These are phyloP conservation scores for Phytophthora palmivora DNA, from an alignment of 352 stramenopile species.

Conservation along the genomic window DNA sequence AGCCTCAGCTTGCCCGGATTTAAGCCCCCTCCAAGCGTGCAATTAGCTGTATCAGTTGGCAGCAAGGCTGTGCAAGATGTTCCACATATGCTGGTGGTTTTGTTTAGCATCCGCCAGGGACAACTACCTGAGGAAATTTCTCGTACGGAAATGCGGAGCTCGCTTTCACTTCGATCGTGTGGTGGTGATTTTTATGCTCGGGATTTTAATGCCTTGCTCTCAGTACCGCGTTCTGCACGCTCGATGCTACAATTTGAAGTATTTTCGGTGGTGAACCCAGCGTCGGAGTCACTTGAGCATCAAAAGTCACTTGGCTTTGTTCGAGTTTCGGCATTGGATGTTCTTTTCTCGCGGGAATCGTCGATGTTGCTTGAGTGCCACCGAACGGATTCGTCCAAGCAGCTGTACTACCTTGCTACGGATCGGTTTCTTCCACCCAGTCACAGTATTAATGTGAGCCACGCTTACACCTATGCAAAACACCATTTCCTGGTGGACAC, in stretches of 20 bases:
- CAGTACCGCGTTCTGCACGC: constrained; percentile 65
- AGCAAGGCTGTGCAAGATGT: constrained; percentile 73
- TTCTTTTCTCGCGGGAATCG: constrained; percentile 79
- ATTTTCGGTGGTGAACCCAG: constrained; percentile 65
- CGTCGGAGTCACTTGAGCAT: constrained; percentile 55
- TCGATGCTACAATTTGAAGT: constrained; percentile 86
- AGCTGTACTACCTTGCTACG: constrained; percentile 77
- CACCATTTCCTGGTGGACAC: constrained; percentile 85
- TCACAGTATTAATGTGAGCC: constrained; percentile 69
- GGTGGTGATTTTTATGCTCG: constrained; percentile 78
- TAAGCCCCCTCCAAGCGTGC: constrained; percentile 64
- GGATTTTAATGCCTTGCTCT: constrained; percentile 80
- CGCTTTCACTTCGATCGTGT: constrained; percentile 71
- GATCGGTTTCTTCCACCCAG: constrained; percentile 72
- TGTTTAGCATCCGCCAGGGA: constrained; percentile 62
- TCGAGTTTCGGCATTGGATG: constrained; percentile 70
- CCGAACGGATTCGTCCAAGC: constrained; percentile 47
- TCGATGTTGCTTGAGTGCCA: constrained; percentile 79
- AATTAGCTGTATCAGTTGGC: constrained; percentile 80
- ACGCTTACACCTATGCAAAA: constrained; percentile 84
- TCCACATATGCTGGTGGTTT: constrained; percentile 78
- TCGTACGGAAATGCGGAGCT: constrained; percentile 80
- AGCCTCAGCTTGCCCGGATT: constrained; percentile 77
- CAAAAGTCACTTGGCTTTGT: constrained; percentile 83
- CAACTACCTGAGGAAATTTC: constrained; percentile 65